Percentiles rank a stretch among this genome's conserved stretches.
Evolutionary conservation across 202 grass and related monocot genomes (phyloP).

Genomic region (Musa balbisiana): DNA sequence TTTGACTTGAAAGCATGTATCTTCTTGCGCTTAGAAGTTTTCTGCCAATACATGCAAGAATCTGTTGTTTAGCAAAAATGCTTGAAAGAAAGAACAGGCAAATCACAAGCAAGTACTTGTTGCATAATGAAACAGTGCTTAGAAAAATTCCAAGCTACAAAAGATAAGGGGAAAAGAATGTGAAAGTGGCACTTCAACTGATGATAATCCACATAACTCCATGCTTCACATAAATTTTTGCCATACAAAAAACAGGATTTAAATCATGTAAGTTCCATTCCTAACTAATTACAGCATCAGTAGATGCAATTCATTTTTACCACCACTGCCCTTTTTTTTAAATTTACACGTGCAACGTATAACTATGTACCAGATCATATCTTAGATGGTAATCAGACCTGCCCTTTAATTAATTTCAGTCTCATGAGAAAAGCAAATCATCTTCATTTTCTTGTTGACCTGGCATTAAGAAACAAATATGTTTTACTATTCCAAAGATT

Average conservation of each 20-base stretch:
- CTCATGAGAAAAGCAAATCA: too few relatives aligned
- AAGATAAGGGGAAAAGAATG: background rate
- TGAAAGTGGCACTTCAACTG: too few relatives aligned
- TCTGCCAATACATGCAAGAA: conserved; percentile 37
- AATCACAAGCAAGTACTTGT: background rate
- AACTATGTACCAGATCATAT: background rate
- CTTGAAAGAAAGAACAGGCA: background rate
- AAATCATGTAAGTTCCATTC: background rate
- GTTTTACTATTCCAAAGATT: background rate
- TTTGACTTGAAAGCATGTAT: conserved; percentile 99
- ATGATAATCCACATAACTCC: too few relatives aligned
- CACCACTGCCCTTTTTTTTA: background rate
- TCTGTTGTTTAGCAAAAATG: background rate
- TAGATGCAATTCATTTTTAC: background rate
- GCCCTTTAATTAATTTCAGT: too few relatives aligned
- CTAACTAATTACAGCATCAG: background rate
- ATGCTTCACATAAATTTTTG: background rate
- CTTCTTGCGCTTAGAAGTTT: conserved; percentile 89
- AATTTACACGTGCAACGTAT: background rate
- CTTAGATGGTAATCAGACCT: too few relatives aligned
- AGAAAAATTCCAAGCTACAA: background rate
- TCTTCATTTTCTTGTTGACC: too few relatives aligned
- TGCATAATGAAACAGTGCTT: background rate
- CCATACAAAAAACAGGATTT: background rate
- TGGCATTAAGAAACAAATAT: too few relatives aligned